Percentiles rank a stretch among this genome's conserved stretches.
These are phyloP conservation scores for Plasmodium knowlesi DNA, from an alignment of 169 alveolate genomes.

Conservation along the genomic window DNA sequence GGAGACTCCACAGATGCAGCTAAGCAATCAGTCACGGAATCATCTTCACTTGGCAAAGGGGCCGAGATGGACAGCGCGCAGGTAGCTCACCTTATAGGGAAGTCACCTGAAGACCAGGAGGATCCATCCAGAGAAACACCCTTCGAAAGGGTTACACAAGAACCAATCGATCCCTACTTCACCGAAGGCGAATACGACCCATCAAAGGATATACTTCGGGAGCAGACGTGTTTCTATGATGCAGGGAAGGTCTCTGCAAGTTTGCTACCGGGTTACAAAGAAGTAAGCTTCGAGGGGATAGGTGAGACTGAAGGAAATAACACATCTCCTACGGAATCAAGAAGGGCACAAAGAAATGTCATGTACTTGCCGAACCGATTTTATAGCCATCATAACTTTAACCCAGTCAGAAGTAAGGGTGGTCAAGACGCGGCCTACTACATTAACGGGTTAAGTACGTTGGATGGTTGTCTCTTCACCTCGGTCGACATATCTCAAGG, in stretches of 20 bases:
- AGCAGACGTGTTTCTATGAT: neutral
- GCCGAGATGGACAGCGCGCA: neutral
- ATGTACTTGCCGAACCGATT: slow-evolving; percentile 12
- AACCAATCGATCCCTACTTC: neutral
- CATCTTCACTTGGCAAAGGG: neutral
- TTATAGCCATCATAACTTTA: slow-evolving; percentile 14
- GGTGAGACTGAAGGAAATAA: neutral
- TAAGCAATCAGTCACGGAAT: neutral
- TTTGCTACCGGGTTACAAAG: slow-evolving; percentile 40
- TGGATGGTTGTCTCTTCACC: slow-evolving; percentile 32
- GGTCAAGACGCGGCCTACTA: slow-evolving; percentile 7
- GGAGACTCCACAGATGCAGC: neutral
- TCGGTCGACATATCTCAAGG: slow-evolving; percentile 38
- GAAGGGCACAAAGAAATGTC: neutral
- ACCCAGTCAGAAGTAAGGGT: neutral
- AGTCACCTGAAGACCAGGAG: neutral
- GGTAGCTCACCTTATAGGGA: neutral
- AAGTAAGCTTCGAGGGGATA: slow-evolving; percentile 26
- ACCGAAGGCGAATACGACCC: slow-evolving; percentile 32
- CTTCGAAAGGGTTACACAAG: neutral
- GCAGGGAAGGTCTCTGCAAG: neutral
- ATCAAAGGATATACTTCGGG: slow-evolving; percentile 28
- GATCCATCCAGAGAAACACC: neutral
- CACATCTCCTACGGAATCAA: neutral
- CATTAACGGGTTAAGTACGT: neutral